Evolutionary conservation across 2,329 filamentous ascomycete species (phyloP).

Genomic region (Ophiostoma novo-ulmi): DNA sequence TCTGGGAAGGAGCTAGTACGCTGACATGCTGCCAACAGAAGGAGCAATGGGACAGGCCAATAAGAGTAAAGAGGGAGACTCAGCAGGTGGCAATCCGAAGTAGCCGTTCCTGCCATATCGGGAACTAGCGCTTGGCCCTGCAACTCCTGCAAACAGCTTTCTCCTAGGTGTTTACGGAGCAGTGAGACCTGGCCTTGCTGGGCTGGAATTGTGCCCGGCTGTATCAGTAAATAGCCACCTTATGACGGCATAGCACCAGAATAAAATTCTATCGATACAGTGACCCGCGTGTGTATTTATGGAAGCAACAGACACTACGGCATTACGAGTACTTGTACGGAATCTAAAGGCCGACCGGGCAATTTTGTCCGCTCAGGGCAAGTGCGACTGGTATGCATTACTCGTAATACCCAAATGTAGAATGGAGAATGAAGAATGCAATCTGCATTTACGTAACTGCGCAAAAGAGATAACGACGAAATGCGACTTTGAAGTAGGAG

Average conservation of each 20-base stretch:
- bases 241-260: background rate
- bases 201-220: background rate
- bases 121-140: slow-evolving; percentile 3
- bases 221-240: background rate
- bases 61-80: background rate
- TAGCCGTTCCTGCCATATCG: background rate
- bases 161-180: background rate
- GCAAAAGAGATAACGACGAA: slow-evolving; percentile 9
- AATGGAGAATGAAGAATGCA: background rate
- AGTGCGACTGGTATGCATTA: background rate
- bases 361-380: background rate
- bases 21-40: background rate
- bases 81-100: background rate
- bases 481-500: background rate
- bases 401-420: background rate
- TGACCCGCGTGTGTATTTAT: background rate
- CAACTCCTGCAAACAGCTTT: background rate
- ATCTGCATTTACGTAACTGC: background rate
- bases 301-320: background rate
- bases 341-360: background rate
- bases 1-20: background rate
- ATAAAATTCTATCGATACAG: background rate
- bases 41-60: background rate
- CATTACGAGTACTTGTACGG: background rate
- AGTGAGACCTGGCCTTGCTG: slow-evolving; percentile 1